Percentiles rank a stretch among this genome's conserved stretches.
phyloP scores from a whole-genome alignment of 768 basidiomycete genomes.

The Xerocomellus amylosporus region DNA sequence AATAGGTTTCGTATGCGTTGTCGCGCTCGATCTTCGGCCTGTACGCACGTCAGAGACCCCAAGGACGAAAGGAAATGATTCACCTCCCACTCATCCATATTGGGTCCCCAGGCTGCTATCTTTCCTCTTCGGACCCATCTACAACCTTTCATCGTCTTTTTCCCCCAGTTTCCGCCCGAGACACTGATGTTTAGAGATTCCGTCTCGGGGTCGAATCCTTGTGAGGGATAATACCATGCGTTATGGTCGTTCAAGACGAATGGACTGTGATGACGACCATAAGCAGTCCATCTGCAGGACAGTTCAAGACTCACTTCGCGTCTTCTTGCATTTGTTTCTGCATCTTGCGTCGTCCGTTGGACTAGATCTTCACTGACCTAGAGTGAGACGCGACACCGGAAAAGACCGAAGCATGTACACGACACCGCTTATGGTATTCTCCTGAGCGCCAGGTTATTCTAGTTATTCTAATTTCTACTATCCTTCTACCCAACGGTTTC shows the following conservation, averaged over 20 bases:
- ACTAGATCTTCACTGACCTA: too few species aligned
- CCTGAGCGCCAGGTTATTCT: background rate
- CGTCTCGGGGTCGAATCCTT: constrained; percentile 66
- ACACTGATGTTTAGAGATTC: constrained; percentile 48
- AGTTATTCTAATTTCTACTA: background rate
- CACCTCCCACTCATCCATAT: constrained; percentile 86
- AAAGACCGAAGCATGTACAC: constrained; percentile 18
- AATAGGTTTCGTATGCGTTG: constrained; percentile 72
- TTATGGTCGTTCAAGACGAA: constrained; percentile 68
- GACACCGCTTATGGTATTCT: background rate
- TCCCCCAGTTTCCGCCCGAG: constrained; percentile 78
- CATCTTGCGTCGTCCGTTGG: constrained; percentile 10
- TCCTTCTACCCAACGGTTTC: background rate
- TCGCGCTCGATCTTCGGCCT: constrained; percentile 82
- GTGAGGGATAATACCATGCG: constrained; percentile 83
- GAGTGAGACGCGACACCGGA: constrained; percentile 15
- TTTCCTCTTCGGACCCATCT: constrained; percentile 84
- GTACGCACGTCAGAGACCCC: constrained; percentile 12
- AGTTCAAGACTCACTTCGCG: constrained; percentile 23
- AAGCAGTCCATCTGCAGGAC: constrained; percentile 3
- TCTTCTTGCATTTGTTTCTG: constrained; percentile 33
- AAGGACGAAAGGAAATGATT: constrained; percentile 2
- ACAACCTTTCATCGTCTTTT: constrained; percentile 70
- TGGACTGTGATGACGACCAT: constrained; percentile 23
- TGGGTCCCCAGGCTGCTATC: constrained; percentile 79